These are phyloP conservation scores for Colletotrichum lupini DNA, from an alignment of 2,329 filamentous ascomycete genomes.

Conservation along the genomic window DNA sequence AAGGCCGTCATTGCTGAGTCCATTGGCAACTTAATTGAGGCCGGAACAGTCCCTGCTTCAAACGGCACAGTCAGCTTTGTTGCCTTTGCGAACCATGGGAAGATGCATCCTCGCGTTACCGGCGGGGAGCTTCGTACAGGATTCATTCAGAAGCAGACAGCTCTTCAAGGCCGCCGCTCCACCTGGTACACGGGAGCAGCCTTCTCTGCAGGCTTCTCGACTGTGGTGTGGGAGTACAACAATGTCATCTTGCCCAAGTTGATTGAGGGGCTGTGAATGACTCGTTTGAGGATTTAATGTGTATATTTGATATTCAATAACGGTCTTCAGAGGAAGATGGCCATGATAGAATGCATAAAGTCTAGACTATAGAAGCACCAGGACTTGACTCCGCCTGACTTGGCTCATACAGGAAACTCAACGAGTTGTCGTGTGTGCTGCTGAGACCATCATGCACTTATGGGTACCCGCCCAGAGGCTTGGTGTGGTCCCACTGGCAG, in stretches of 20 bases:
- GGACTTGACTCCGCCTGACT: not conserved
- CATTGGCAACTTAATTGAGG: conserved; percentile 43
- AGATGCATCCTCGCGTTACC: conserved; percentile 48
- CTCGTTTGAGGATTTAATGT: not conserved
- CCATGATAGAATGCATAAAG: not conserved
- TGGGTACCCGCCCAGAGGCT: not conserved
- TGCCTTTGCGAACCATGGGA: conserved; percentile 49
- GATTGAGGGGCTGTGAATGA: conserved; percentile 6
- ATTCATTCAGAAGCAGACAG: conserved; percentile 53
- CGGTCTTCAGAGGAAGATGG: not conserved
- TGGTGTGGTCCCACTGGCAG: not conserved
- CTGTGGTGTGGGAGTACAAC: conserved; percentile 48
- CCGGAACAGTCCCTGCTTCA: conserved; percentile 40
- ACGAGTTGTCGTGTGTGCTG: not conserved
- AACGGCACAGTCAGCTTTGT: conserved; percentile 44
- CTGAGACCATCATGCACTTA: not conserved
- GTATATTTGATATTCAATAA: not conserved
- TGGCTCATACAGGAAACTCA: not conserved
- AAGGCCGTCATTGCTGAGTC: conserved; percentile 41
- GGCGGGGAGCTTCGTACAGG: conserved; percentile 48
- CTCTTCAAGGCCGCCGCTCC: conserved; percentile 54
- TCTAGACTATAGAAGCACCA: not conserved
- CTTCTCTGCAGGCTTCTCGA: conserved; percentile 46
- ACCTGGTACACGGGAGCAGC: conserved; percentile 58
- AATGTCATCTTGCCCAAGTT: conserved; percentile 40